Evolutionary conservation across 2,329 filamentous ascomycete species (phyloP).

Genomic region (Claviceps humidiphila): DNA sequence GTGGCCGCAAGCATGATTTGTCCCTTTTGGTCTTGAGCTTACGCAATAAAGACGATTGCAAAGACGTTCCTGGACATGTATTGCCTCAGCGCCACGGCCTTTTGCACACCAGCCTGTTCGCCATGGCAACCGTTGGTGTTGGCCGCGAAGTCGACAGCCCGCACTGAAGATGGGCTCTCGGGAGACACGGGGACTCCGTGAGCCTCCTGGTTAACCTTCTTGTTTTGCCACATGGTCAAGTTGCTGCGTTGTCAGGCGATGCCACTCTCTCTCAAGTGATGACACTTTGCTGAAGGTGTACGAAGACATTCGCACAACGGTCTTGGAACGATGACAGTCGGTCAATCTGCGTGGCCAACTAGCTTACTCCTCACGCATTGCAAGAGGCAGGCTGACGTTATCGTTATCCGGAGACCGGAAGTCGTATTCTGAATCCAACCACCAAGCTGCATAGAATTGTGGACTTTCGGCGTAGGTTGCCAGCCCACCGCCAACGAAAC

Average conservation of each 20-base stretch:
- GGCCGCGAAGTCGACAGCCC: not conserved
- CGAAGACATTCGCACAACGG: not conserved
- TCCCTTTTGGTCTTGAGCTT: not conserved
- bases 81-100: slow-evolving; percentile 9
- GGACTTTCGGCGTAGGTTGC: not conserved
- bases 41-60: slow-evolving; percentile 14
- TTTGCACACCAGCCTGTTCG: slow-evolving; percentile 3
- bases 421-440: not conserved
- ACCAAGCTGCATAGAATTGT: not conserved
- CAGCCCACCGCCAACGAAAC: not conserved
- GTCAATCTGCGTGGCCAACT: not conserved
- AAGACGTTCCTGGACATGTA: slow-evolving; percentile 15
- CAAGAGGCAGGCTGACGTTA: not conserved
- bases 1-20: not conserved
- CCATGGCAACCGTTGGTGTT: slow-evolving; percentile 5
- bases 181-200: not conserved
- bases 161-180: not conserved
- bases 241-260: not conserved
- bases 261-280: too few relatives aligned
- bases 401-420: not conserved
- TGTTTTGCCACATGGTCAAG: not conserved
- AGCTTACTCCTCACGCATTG: not conserved
- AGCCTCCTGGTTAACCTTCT: not conserved
- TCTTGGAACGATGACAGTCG: not conserved
- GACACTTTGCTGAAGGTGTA: not conserved